Base-by-base conservation (phyloP, 2,329 filamentous ascomycete species). In the Chaetomiaceae sp. region DNA sequence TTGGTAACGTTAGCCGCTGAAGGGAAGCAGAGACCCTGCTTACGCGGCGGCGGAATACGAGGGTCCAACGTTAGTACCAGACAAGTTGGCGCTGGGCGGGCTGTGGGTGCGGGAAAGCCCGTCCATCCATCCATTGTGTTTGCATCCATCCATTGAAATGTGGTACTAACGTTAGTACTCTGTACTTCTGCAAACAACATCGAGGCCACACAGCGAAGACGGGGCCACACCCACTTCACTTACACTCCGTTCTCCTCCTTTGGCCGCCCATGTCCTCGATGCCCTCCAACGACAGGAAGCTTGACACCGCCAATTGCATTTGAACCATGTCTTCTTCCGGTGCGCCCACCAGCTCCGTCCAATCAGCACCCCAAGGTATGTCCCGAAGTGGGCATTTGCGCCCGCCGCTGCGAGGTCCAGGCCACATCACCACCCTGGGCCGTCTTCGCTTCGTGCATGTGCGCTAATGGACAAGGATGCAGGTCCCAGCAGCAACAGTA, bases 301-400 rank as follows among this genome's bases (percentile, higher is more conserved):
- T n/a, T 18, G 17, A 17, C 36, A 39, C 34, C 38, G 38, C 49
- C 41, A 40, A 52, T 52, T 49, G 45, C 48, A 46, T 54, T 43
- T 39, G 47, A 62, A 48, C 53, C 55, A 72, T 72, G 69, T 69
- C 69, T 45, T 69, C 69, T 46, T 50, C 59, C 44, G 59, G 53
- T 38, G 51, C 58, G 48, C 47, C 53, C 38, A 52, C 50, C 36
- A 53, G 53, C 33, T 49, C 58, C 37, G 53, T 58, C 45, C 56
- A 59, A 54, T 57, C 57, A 53, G 54, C 58, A 51, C 51, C 54
- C 43, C 52, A 53, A 58, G 60, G 60, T 62, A 53, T 42, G 60
- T 56, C 24, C 35, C 44, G 38, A 51, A 49, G 51, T 54, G 51
- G 49, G 46, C 44, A 49, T 45, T 38, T 33, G 34, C 20, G 32